Evolutionary conservation across 176 grass and related monocot species (phyloP).

Genomic region (Guadua angustifolia): DNA sequence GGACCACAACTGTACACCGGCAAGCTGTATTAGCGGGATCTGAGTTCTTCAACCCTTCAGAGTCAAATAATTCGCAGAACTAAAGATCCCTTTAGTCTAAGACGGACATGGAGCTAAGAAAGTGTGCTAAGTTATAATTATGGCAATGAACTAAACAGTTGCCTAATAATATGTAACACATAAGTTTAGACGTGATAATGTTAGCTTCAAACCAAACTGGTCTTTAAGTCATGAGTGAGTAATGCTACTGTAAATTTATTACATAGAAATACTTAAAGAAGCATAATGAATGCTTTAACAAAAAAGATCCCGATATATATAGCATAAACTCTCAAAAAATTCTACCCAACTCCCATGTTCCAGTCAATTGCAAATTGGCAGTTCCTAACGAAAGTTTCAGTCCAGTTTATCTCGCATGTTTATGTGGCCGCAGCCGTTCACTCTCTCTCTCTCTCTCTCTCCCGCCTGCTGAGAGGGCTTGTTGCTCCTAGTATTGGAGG

Average conservation of each 20-base stretch:
- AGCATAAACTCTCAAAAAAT: not conserved
- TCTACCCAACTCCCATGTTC: not conserved
- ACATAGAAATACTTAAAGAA: not conserved
- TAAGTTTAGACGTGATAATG: no score
- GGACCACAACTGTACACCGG: constrained; percentile 4
- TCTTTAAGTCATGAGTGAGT: not conserved
- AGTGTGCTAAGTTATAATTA: no score
- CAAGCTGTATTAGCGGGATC: not conserved
- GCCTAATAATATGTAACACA: no score
- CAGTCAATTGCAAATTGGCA: not conserved
- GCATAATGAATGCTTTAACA: not conserved
- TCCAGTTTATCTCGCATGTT: constrained; percentile 20
- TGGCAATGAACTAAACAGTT: no score
- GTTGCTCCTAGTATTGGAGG: not conserved
- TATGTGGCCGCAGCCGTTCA: constrained; percentile 19
- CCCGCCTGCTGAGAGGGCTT: not conserved
- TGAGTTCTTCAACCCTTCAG: not conserved
- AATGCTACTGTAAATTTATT: not conserved
- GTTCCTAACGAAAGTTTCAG: not conserved
- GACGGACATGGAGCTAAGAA: no score
- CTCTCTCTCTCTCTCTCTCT: not conserved
- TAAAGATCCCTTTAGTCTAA: no score
- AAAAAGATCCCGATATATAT: not conserved
- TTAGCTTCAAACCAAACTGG: no score
- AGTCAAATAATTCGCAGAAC: not conserved